Evolutionary conservation across 2,329 filamentous ascomycete species (phyloP).

Genomic region (Aspergillus clavatus): DNA sequence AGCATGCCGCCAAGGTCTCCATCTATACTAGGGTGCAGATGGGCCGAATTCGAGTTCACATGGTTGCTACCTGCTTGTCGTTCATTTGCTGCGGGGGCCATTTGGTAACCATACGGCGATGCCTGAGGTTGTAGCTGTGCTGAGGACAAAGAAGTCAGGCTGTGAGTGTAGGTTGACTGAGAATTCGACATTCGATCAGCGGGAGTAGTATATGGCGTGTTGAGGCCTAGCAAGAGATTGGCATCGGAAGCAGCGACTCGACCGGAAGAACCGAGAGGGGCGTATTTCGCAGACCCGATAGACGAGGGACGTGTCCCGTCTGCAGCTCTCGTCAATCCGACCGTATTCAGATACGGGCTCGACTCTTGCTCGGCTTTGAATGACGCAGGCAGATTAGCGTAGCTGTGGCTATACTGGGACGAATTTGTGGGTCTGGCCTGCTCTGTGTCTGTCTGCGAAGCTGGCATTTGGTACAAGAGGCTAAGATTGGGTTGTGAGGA

Average conservation of each 20-base stretch:
- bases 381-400: constrained; percentile 21
- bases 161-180: constrained; percentile 22
- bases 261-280: constrained; percentile 40
- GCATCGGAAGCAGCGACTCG: constrained; percentile 29
- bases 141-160: constrained; percentile 14
- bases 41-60: constrained; percentile 12
- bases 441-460: constrained; percentile 22
- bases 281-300: constrained; percentile 21
- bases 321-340: constrained; percentile 27
- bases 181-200: constrained; percentile 14
- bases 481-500: constrained; percentile 80
- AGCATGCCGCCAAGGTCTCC: constrained; percentile 48
- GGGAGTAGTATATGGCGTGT: constrained; percentile 40
- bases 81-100: constrained; percentile 16
- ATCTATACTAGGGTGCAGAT: constrained; percentile 17
- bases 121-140: constrained; percentile 17
- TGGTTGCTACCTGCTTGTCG: constrained; percentile 13
- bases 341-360: constrained; percentile 27
- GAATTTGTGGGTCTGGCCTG: constrained; percentile 28
- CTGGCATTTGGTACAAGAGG: constrained; percentile 66
- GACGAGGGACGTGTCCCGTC: constrained; percentile 16
- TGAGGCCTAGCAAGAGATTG: constrained; percentile 47
- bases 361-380: constrained; percentile 15
- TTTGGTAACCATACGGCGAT: constrained; percentile 21
- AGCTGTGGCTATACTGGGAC: constrained; percentile 29